Evolutionary conservation across 495 filamentous ascomycete species (phyloP).

Genomic region (Hypoxylon lienhwacheense): DNA sequence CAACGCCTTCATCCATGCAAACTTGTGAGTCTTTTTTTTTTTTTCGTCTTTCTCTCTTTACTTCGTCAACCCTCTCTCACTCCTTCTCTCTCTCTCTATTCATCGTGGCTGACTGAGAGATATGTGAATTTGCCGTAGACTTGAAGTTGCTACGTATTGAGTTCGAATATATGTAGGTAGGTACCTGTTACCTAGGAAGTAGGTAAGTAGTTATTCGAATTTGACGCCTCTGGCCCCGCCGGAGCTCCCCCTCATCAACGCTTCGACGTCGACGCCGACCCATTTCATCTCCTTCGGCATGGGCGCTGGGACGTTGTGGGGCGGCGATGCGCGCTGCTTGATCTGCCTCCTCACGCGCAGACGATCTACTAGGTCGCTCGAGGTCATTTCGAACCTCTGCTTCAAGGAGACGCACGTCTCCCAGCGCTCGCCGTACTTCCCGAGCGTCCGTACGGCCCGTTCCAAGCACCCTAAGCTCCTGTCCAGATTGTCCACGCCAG

Average conservation of each 20-base stretch:
- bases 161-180: too few relatives aligned
- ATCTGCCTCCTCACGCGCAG: constrained; percentile 38
- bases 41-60: too few relatives aligned
- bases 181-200: too few relatives aligned
- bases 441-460: constrained; percentile 47
- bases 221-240: constrained; percentile 19
- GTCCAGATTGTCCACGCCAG: constrained; percentile 45
- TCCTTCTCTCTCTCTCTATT: too few relatives aligned
- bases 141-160: too few relatives aligned
- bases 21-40: too few relatives aligned
- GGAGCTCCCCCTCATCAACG: constrained; percentile 39
- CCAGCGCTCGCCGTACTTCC: constrained; percentile 55
- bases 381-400: constrained; percentile 48
- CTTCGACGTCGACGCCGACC: constrained; percentile 43
- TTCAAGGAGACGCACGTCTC: constrained; percentile 48
- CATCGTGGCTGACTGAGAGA: too few relatives aligned
- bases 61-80: too few relatives aligned
- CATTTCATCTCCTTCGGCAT: constrained; percentile 44
- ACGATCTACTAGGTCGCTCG: constrained; percentile 39
- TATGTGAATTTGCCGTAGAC: too few relatives aligned
- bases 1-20: constrained; percentile 8
- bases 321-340: constrained; percentile 34
- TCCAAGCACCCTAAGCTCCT: constrained; percentile 51
- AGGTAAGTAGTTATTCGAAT: constrained; percentile 1
- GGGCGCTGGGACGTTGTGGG: constrained; percentile 20